These are phyloP conservation scores for Xylariaceae sp. DNA, from an alignment of 2,329 filamentous ascomycete species.

Conservation along the genomic window DNA sequence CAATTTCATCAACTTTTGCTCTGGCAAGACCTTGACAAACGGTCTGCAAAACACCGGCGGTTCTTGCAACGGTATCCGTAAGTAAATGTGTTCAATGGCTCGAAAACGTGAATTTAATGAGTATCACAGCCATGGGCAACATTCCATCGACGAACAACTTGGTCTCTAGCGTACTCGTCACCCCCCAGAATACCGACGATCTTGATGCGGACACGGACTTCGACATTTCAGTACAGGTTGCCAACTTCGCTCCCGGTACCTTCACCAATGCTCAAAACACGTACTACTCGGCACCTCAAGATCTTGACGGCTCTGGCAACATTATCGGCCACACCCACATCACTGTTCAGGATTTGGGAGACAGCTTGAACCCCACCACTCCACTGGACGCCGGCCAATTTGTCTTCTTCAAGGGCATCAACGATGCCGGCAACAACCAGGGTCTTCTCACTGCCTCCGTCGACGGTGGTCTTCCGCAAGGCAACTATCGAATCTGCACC, in stretches of 20 bases:
- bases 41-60: constrained; percentile 56
- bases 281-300: constrained; percentile 61
- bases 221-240: constrained; percentile 49
- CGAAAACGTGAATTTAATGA: constrained; percentile 12
- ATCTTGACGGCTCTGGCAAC: constrained; percentile 45
- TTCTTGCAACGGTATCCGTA: constrained; percentile 63
- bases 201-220: constrained; percentile 49
- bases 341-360: constrained; percentile 55
- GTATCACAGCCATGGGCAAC: constrained; percentile 53
- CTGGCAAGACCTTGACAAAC: constrained; percentile 55
- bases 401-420: constrained; percentile 66
- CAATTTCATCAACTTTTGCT: constrained; percentile 66
- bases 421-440: constrained; percentile 56
- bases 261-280: constrained; percentile 61
- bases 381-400: constrained; percentile 54
- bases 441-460: constrained; percentile 54
- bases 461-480: constrained; percentile 55
- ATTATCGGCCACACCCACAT: constrained; percentile 61
- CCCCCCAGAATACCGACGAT: constrained; percentile 51
- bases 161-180: constrained; percentile 55
- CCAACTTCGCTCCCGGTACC: constrained; percentile 54
- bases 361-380: constrained; percentile 46
- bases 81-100: constrained; percentile 26
- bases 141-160: constrained; percentile 55
- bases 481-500: constrained; percentile 64